Base-by-base conservation (phyloP, 306 rosid species). In the Trichosanthes cucumerina region DNA sequence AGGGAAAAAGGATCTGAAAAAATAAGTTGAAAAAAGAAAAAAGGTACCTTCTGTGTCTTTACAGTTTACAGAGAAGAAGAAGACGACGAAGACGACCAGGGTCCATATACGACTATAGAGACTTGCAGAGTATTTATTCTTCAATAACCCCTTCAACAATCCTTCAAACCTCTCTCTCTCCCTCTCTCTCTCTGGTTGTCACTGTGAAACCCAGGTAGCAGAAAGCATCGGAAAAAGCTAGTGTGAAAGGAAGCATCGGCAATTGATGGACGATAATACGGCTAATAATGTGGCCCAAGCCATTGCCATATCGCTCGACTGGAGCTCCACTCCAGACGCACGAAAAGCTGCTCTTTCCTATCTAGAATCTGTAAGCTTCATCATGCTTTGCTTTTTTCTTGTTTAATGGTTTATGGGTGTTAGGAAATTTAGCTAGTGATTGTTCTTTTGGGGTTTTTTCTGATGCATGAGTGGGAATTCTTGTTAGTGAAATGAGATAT, bases 271-370 rank as follows among this genome's bases (percentile, higher is more conserved):
- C 28, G 89, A 84, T 73, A 64, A 47, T 69, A 68, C 65, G n/a
- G 87, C 88, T 23, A 84, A 78, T 88, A 91, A 86, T 88, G 97
- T 89, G 23, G 99, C 99, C 64, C 83, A 85, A 82, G 97, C 99
- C 78, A 95, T 95, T 21, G 87, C 87, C 69, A 90, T 89, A 73
- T 90, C 97, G 53, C 90, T 92, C 56, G 93, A 91, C 88, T 95
- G 97, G 97, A 79, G 82, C 71, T 86, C 97, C 57, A 57, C 97
- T 47, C 86, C 97, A 23, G 85, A 88, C 21, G 88, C 92, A 49
- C 92, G 97, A 26, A 88, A 81, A 76, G 84, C 90, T 12, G 99
- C 99, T 38, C 87, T 88, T 53, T 75, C 90, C 78, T 95, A 87
- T 79, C 89, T 95, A 64, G 93, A 95, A 80, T 85, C 96, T 23